Percentiles rank a stretch among this genome's conserved stretches.
phyloP scores from a whole-genome alignment of 176 grass and related monocot species.

The Poa pratensis region DNA sequence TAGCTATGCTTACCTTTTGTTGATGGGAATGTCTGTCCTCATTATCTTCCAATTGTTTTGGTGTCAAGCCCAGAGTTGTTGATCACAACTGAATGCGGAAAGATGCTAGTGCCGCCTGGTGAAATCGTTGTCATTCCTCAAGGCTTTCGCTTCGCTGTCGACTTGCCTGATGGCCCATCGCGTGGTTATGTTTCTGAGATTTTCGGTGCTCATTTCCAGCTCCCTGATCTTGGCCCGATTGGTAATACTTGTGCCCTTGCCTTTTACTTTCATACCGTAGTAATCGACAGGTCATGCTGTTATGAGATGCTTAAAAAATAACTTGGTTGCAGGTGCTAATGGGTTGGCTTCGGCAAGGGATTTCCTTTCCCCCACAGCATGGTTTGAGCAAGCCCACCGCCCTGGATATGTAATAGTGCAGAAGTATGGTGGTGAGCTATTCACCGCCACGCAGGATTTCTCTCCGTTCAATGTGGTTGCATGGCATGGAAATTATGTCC shows the following conservation, averaged over 20 bases:
- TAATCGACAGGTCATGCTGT: neutral
- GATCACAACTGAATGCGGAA: constrained; percentile 91
- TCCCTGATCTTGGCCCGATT: constrained; percentile 92
- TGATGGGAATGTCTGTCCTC: neutral
- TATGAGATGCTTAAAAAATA: neutral
- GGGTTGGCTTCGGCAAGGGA: constrained; percentile 83
- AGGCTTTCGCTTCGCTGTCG: constrained; percentile 80
- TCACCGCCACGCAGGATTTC: constrained; percentile 90
- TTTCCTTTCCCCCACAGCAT: constrained; percentile 83
- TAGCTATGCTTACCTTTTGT: neutral
- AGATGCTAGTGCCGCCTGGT: constrained; percentile 69
- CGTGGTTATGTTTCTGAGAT: constrained; percentile 92
- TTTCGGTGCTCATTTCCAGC: constrained; percentile 88
- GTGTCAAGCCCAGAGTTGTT: constrained; percentile 76
- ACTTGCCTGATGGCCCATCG: constrained; percentile 78
- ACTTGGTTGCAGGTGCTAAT: constrained; percentile 72
- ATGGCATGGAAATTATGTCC: constrained; percentile 97
- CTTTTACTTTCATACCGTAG: neutral
- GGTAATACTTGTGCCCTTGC: constrained; percentile 44
- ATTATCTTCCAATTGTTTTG: constrained; percentile 31
- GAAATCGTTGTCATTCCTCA: constrained; percentile 94
- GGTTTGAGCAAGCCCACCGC: constrained; percentile 70
- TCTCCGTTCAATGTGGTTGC: constrained; percentile 94
- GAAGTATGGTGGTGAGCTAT: constrained; percentile 87
- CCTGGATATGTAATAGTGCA: constrained; percentile 79